Percentiles rank a stretch among this genome's conserved stretches.
phyloP scores from a whole-genome alignment of 2,329 filamentous ascomycete genomes.

The Claviceps capensis region DNA sequence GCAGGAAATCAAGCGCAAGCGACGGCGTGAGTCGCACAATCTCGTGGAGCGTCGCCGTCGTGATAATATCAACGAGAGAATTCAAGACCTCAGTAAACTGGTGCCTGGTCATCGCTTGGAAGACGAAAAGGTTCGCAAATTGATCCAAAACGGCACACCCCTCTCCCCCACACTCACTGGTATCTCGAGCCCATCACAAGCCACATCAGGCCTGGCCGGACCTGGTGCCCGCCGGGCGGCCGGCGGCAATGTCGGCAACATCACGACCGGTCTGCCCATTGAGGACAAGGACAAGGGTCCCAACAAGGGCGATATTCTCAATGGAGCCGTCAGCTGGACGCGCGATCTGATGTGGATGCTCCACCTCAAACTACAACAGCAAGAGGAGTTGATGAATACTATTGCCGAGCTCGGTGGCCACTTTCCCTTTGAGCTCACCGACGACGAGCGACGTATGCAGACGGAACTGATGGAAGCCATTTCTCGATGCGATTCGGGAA shows the following conservation, averaged over 20 bases:
- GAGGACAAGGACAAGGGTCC: slow-evolving; percentile 98
- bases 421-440: slow-evolving; percentile 70
- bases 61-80: slow-evolving; percentile 97
- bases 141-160: slow-evolving; percentile 83
- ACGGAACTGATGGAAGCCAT: slow-evolving; percentile 82
- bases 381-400: slow-evolving; percentile 69
- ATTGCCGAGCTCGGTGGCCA: slow-evolving; percentile 59
- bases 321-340: slow-evolving; percentile 93
- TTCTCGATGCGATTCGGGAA: slow-evolving; percentile 59
- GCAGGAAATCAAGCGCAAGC: slow-evolving; percentile 80
- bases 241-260: slow-evolving; percentile 57
- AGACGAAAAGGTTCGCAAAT: slow-evolving; percentile 92
- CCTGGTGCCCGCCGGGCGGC: slow-evolving; percentile 71
- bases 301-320: slow-evolving; percentile 97
- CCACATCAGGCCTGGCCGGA: slow-evolving; percentile 77
- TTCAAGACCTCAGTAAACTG: slow-evolving; percentile 87
- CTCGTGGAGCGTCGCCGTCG: slow-evolving; percentile 85
- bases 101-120: slow-evolving; percentile 87
- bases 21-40: slow-evolving; percentile 89
- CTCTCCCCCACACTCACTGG: slow-evolving; percentile 70
- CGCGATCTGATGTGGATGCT: slow-evolving; percentile 96
- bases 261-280: slow-evolving; percentile 80
- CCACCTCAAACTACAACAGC: slow-evolving; percentile 77
- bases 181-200: slow-evolving; percentile 53
- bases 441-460: slow-evolving; percentile 93